Evolutionary conservation across 805 yeast genomes (phyloP).

Genomic region (Huiozyma naganishii): DNA sequence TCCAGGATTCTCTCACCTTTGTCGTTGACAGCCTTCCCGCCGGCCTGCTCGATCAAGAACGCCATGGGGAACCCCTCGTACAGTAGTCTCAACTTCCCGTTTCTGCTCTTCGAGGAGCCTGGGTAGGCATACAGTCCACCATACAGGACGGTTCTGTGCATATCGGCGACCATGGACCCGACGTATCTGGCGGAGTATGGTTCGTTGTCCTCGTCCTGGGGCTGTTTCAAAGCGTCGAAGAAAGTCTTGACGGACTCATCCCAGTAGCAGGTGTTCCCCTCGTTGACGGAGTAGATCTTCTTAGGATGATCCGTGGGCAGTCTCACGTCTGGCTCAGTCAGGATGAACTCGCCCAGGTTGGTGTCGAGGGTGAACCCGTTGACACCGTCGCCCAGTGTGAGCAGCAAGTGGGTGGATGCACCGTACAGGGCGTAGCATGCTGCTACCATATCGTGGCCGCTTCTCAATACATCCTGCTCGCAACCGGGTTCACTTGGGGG

Average conservation of each 20-base stretch:
- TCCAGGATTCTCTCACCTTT: slow-evolving; percentile 84
- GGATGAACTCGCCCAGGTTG: slow-evolving; percentile 86
- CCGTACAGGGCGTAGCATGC: slow-evolving; percentile 99
- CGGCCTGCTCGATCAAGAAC: slow-evolving; percentile 86
- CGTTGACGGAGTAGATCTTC: slow-evolving; percentile 83
- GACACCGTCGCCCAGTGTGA: slow-evolving; percentile 87
- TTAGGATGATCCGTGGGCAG: slow-evolving; percentile 44
- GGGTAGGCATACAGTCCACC: slow-evolving; percentile 95
- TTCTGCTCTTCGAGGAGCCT: slow-evolving; percentile 75
- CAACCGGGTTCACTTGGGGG: slow-evolving; percentile 39
- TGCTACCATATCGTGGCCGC: slow-evolving; percentile 91
- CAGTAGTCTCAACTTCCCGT: slow-evolving; percentile 81
- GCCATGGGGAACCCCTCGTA: slow-evolving; percentile 99
- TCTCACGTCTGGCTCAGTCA: slow-evolving; percentile 70
- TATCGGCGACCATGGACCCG: slow-evolving; percentile 98
- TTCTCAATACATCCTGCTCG: slow-evolving; percentile 79
- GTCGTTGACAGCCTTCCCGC: slow-evolving; percentile 86
- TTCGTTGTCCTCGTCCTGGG: slow-evolving; percentile 47
- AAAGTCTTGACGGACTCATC: slow-evolving; percentile 54
- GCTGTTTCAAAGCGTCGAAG: slow-evolving; percentile 64
- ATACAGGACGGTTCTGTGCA: slow-evolving; percentile 87
- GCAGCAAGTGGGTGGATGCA: slow-evolving; percentile 87
- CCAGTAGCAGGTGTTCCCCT: slow-evolving; percentile 90
- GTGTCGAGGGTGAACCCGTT: slow-evolving; percentile 91
- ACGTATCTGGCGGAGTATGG: slow-evolving; percentile 92